A percentile compares a stretch with the other conserved stretches of the same genome.
These are phyloP conservation scores for Senecio squalidus DNA, from an alignment of 140 eudicot genomes.

Conservation along the genomic window DNA sequence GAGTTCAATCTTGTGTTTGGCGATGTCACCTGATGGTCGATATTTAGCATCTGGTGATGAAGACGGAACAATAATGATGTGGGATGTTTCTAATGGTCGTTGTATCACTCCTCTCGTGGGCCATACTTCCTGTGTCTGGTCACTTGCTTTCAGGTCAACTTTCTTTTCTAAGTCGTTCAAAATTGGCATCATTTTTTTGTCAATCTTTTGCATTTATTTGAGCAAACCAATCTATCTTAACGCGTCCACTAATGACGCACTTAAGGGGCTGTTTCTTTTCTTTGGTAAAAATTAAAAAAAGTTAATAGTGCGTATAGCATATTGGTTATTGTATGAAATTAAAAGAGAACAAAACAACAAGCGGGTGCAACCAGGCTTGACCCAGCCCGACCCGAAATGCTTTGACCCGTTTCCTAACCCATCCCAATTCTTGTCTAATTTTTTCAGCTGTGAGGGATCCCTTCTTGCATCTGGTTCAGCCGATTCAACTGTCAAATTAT, in stretches of 20 bases:
- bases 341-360: neutral
- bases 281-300: too few relatives aligned
- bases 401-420: neutral
- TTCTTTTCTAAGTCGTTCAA: neutral
- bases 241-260: too few relatives aligned
- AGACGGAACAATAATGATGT: conserved; percentile 96
- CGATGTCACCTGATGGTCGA: conserved; percentile 98
- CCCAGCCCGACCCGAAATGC: neutral
- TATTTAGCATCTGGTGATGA: conserved; percentile 99
- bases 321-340: neutral
- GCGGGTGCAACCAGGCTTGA: neutral
- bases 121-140: conserved; percentile 92
- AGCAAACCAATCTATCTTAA: neutral
- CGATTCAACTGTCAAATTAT: conserved; percentile 90
- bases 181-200: neutral
- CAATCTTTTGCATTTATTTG: neutral
- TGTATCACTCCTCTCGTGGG: conserved; percentile 91
- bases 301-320: too few relatives aligned
- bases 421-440: neutral
- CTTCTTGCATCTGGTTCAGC: conserved; percentile 99
- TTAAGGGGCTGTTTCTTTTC: too few relatives aligned
- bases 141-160: conserved; percentile 78
- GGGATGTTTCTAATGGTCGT: conserved; percentile 93
- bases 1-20: conserved; percentile 73
- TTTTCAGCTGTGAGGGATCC: conserved; percentile 91